A percentile compares a stretch with the other conserved stretches of the same genome.
Evolutionary conservation across 2,329 filamentous ascomycete genomes (phyloP).

Genomic region (Drechslerella dactyloides): DNA sequence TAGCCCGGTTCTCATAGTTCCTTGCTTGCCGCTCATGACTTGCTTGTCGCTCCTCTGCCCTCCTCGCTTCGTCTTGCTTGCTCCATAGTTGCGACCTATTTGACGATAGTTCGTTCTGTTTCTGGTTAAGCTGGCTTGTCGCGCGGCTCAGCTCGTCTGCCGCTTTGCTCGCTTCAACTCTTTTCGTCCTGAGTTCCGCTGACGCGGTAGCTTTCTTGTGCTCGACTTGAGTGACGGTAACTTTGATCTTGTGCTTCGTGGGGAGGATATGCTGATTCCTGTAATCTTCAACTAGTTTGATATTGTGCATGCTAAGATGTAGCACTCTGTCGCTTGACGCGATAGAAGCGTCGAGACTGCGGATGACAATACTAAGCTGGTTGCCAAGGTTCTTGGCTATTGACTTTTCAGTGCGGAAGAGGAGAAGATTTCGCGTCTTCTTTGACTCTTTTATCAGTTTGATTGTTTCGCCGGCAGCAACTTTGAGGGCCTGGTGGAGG

Average conservation of each 20-base stretch:
- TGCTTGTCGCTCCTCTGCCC: slow-evolving; percentile 6
- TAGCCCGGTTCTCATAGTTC: slow-evolving; percentile 6
- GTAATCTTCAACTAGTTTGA: slow-evolving; percentile 21
- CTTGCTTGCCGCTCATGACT: slow-evolving; percentile 6
- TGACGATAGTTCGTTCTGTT: slow-evolving; percentile 13
- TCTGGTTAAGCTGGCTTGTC: background rate
- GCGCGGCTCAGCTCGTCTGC: slow-evolving; percentile 13
- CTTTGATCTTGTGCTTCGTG: slow-evolving; percentile 13
- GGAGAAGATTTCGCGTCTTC: slow-evolving; percentile 14
- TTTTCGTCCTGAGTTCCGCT: slow-evolving; percentile 13
- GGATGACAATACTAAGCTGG: slow-evolving; percentile 20
- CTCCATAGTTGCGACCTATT: slow-evolving; percentile 8
- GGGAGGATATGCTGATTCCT: slow-evolving; percentile 17
- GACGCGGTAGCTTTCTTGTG: slow-evolving; percentile 13
- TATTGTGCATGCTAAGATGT: slow-evolving; percentile 17
- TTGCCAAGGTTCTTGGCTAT: slow-evolving; percentile 8
- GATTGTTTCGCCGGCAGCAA: slow-evolving; percentile 17
- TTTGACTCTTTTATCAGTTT: slow-evolving; percentile 11
- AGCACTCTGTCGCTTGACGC: slow-evolving; percentile 20
- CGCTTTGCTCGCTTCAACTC: slow-evolving; percentile 6
- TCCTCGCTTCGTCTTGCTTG: slow-evolving; percentile 7
- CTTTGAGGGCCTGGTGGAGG: slow-evolving; percentile 16
- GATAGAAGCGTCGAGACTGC: slow-evolving; percentile 19
- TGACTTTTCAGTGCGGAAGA: slow-evolving; percentile 11
- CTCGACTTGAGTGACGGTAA: slow-evolving; percentile 14